Evolutionary conservation across 768 basidiomycete genomes (phyloP).

Genomic region (Russula abietina): DNA sequence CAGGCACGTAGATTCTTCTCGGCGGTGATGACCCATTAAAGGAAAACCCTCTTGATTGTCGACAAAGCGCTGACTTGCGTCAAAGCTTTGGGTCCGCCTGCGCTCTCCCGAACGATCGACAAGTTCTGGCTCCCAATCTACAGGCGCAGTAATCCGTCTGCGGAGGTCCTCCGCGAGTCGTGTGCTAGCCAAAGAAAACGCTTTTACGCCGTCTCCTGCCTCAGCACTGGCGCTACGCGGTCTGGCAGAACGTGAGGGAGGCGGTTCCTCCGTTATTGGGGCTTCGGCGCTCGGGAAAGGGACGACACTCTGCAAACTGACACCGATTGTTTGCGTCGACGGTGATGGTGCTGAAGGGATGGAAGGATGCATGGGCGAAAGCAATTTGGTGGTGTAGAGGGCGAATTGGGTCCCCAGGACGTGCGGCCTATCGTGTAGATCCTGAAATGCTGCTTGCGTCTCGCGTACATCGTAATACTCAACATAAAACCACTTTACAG

Average conservation of each 20-base stretch:
- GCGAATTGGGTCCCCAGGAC: conserved; percentile 22
- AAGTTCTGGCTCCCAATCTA: conserved; percentile 16
- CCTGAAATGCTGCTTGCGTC: conserved; percentile 45
- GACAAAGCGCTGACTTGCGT: conserved; percentile 5
- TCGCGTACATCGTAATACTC: conserved; percentile 66
- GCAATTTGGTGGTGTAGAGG: conserved; percentile 18
- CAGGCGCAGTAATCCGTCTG: conserved; percentile 15
- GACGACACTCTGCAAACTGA: conserved; percentile 10
- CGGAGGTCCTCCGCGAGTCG: conserved; percentile 22
- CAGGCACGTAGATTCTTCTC: conserved; percentile 1
- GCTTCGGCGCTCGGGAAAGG: conserved; percentile 19
- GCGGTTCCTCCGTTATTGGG: conserved; percentile 2
- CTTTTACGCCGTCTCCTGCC: conserved; percentile 25
- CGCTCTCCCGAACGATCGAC: conserved; percentile 19
- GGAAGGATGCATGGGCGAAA: conserved; percentile 3
- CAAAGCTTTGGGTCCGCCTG: conserved; percentile 25
- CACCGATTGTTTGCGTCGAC: conserved; percentile 6
- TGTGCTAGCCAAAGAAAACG: conserved; percentile 22
- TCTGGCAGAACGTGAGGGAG: conserved; percentile 6
- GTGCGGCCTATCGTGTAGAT: conserved; percentile 38
- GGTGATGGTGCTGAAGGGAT: neutral
- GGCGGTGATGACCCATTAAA: neutral
- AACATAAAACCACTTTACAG: conserved; percentile 42
- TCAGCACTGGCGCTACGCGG: conserved; percentile 26
- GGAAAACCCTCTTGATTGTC: conserved; percentile 4